Evolutionary conservation across 768 basidiomycete genomes (phyloP), one percentile per base, ranked within the genome.

Genomic region (Naganishia vishniacii): DNA sequence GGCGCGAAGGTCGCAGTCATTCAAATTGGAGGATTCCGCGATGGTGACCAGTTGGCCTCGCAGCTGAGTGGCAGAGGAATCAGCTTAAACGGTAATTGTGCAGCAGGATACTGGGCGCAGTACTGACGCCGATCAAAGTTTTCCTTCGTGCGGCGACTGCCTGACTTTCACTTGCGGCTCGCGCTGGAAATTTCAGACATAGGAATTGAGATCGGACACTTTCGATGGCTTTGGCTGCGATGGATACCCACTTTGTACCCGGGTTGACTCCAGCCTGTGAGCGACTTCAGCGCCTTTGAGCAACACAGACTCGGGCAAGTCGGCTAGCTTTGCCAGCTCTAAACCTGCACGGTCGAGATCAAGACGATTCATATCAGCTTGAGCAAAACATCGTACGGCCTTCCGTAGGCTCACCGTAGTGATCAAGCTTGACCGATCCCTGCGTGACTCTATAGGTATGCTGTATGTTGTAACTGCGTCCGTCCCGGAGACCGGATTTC

Each of bases 271-370:
- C 11, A 95, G 82, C 9, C 76, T 79, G 15, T 80, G 80, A 2
- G 89, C 83, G 0, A 89, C 83, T 61, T 83, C 79, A 64, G 78
- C 82, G 5, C 83, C 86, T 74, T 88, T 85, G 4, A 71, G 67
- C 44, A 92, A 74, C 13, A 94, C 84, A 48, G 88, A 83, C 0
- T 75, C 67, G 0, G 94, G 94, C 0, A 99, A 80, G 71, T 92
- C 90, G 0, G 91, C 92, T 5, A 94, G 82, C 48, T 84, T 84
- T 13, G 93, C 92, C 28, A 97, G 83, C 69, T 95, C 88, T 12
- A 99, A 80, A 2, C 94, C 93, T 93, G 67, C 5, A 47, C 6
- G 2, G 18, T 12, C n/a, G n/a, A 61, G 7, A 34, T 34, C 1
- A 48, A 48, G 9, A 31, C 11, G 34, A 15, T 28, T 8, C 2